Evolutionary conservation across 257 asterid species (phyloP), one percentile per base, ranked within the genome.

Genomic region (Solanum chilense): DNA sequence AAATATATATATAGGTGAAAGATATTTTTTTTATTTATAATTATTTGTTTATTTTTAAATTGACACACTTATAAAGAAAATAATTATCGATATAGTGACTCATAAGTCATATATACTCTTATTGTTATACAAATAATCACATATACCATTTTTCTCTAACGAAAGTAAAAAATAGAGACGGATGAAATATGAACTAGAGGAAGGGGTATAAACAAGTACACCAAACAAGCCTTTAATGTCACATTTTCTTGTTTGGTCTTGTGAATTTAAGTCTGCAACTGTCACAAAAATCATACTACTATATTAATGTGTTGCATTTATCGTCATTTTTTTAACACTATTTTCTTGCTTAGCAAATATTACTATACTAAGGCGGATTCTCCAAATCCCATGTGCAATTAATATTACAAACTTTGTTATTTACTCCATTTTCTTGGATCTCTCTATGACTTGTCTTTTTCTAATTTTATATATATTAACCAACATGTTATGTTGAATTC

Each of bases 331-430:
- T 88, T 91, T 23, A 4, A 4, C 2, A 23, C 18, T 68, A 45
- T 86, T 69, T 78, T 39, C 44, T 60, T 3, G 47, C 37, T 47
- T 78, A 23, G 56, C 31, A 33, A 49, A 39, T 31, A 18, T 18
- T 56, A 25, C 7, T 9, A 84, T 42, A 60, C 44, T 35, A 64
- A n/a, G 89, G 88, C 93, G 94, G 93, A 92, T 27, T 78, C 81
- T 77, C 87, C 96, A 87, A 92, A 74, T 47, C 87, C 75, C 76
- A 76, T 68, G 62, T 44, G 29, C 69, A 85, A 85, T 47, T 81
- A 71, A 89, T 33, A 39, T 73, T 31, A 45, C 12, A 27, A 69
- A 56, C 91, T 83, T 92, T 33, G 95, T 89, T 89, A 88, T 90
- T 88, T 90, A 92, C 93, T 90, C 21, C 37, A 12, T 33, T 23